Evolutionary conservation across 352 stramenopile genomes (phyloP), one percentile per base, ranked within the genome.

Genomic region (Saprolegnia diclina): DNA sequence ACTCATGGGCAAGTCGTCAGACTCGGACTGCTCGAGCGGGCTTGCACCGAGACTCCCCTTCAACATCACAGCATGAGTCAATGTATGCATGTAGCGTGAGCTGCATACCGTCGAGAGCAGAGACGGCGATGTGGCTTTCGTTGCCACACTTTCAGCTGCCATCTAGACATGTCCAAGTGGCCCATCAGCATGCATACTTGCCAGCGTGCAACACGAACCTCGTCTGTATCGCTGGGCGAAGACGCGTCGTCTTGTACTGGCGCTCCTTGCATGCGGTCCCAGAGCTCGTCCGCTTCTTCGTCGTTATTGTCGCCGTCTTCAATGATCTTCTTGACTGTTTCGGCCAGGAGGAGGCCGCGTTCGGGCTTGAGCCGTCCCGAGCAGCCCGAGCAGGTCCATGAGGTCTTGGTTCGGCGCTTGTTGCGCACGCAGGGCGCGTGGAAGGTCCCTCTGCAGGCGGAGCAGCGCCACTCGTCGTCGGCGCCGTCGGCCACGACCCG

Each of bases 261-360:
- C 11, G 16, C 19, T 46, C 46, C 45, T 22, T 69, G 42, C 21
- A 69, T 52, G 5, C 21, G 63, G 16, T 62, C 14, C 26, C 42
- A 69, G 16, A 52, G 11, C n/a, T 24, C 35, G 0, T 66, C 57
- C 57, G 55, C 53, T 69, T 59, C 45, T 4, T 63, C 48, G n/a
- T 61, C 63, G 24, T 52, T 26, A 44, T 59, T 26, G 22, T 67
- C 62, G 18, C 19, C 22, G 9, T 48, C 56, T 37, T 69, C 32
- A 38, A 61, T 69, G 16, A 69, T 32, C 54, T 61, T 69, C n/a
- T 69, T 69, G 14, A 69, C 63, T 21, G 63, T 45, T n/a, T 69
- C 63, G 13, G 63, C 46, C 14, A 69, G 29, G 16, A 69, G 53
- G 5, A 69, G 44, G 13, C 63, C 63, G 40, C 54, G 53, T 38